Percentiles rank a stretch among this genome's conserved stretches.
Evolutionary conservation across 768 basidiomycete genomes (phyloP).

Genomic region (Ramaria rubella): DNA sequence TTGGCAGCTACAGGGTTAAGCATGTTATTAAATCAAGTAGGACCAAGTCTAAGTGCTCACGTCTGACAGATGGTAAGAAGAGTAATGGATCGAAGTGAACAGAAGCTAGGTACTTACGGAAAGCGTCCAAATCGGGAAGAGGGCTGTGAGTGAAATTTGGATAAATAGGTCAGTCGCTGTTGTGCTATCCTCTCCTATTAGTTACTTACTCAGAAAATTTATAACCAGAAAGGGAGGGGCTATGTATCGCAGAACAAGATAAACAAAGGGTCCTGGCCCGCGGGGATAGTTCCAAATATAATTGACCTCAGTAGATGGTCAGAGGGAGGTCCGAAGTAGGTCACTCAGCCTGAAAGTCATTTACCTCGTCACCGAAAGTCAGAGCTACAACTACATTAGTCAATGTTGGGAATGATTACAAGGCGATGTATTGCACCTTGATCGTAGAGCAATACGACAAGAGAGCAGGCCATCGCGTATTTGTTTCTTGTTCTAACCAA

Average conservation of each 20-base stretch:
- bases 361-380: conserved; percentile 2
- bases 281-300: background rate
- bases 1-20: background rate
- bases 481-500: too few species aligned
- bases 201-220: background rate
- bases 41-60: background rate
- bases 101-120: background rate
- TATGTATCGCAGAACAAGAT: background rate
- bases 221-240: background rate
- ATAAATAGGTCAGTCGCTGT: background rate
- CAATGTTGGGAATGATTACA: background rate
- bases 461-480: too few species aligned
- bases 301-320: background rate
- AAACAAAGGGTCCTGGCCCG: background rate
- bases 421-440: background rate
- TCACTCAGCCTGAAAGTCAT: background rate
- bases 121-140: background rate
- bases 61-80: background rate
- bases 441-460: background rate
- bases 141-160: background rate
- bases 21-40: background rate
- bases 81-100: background rate
- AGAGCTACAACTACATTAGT: background rate
- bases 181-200: background rate
- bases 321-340: background rate